Base-by-base conservation (phyloP, 2,329 filamentous ascomycete species). In the Ophiostoma populinum region DNA sequence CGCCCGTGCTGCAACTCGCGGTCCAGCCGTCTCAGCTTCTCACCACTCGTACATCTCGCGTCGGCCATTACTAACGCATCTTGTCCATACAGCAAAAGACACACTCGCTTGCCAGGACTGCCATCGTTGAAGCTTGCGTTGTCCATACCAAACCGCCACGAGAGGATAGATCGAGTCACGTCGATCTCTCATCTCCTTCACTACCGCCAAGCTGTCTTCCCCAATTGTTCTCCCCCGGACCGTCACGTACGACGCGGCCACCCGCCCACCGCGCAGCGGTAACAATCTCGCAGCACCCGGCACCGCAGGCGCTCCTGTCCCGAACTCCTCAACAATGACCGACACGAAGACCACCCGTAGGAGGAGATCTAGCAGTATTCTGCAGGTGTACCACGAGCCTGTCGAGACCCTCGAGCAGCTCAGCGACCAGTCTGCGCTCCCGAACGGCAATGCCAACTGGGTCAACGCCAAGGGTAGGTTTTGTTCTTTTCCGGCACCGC, bases 391-490 rank as follows among this genome's bases (percentile, higher is more conserved):
- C 59, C 86, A 92, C 53, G 90, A 98, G 58, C 90, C 90, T 37
- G 76, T 79, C 41, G 90, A 98, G 67, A 92, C 87, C 38, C 75
- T 94, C 52, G 90, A 98, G 65, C 90, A 94, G 61, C 82, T 92
- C 58, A 94, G 80, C 53, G 90, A 98, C 58, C 90, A 95, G 65
- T 81, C 85, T 38, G 81, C 82, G 24, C 66, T 94, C 48, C 90
- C 90, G 35, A 98, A 98, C 52, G 62, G 94, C 52, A 98, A 98
- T 58, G 85, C 90, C 47, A 82, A 94, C 61, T 98, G 90, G 90
- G 92, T 94, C 46, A 95, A 95, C 58, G 82, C 86, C 51, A 98
- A 98, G 74, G 90, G 90, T 95, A 62, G 60, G 70, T n/a, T n/a
- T n/a, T n/a, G n/a, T n/a, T n/a, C n/a, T n/a, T n/a, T n/a, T n/a